Percentiles rank a stretch among this genome's conserved stretches.
Conservation (phyloP, 1,139 yeast species). For the Geotrichum cucujoidarum region DNA sequence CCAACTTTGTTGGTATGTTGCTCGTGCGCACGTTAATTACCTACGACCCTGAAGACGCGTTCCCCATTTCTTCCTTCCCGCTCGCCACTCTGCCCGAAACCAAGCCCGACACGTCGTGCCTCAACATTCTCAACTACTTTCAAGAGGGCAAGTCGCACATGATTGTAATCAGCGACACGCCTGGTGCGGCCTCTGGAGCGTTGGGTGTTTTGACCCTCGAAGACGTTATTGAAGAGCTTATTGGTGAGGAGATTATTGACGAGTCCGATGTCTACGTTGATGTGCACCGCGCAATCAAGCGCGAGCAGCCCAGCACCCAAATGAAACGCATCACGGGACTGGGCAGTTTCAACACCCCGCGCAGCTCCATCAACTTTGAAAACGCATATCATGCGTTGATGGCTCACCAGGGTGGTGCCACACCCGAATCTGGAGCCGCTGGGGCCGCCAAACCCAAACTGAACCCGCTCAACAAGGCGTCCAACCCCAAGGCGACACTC, state of each 20-base stretch:
- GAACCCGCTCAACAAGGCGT: slow-evolving; percentile 59
- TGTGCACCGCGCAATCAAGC: slow-evolving; percentile 76
- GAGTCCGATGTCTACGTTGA: slow-evolving; percentile 95
- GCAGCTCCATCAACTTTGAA: slow-evolving; percentile 28
- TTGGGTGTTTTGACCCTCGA: slow-evolving; percentile 88
- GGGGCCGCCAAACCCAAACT: slow-evolving; percentile 27
- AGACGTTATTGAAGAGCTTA: slow-evolving; percentile 94
- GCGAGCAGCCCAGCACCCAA: slow-evolving; percentile 70
- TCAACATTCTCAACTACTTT: slow-evolving; percentile 88
- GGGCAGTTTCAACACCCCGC: slow-evolving; percentile 20
- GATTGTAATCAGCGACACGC: slow-evolving; percentile 84
- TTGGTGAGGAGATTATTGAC: slow-evolving; percentile 96
- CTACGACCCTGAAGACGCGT: slow-evolving; percentile 93
- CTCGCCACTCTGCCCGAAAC: slow-evolving; percentile 96
- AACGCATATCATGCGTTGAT: slow-evolving; percentile 24
- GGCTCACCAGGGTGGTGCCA: slow-evolving; percentile 5
- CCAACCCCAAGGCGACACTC: slow-evolving; percentile 74
- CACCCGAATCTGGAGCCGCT: neutral
- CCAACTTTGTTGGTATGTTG: slow-evolving; percentile 91
- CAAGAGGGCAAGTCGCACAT: slow-evolving; percentile 97
- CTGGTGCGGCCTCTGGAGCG: slow-evolving; percentile 86
- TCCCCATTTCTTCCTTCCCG: slow-evolving; percentile 90
- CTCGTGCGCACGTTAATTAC: slow-evolving; percentile 87
- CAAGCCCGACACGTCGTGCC: slow-evolving; percentile 82
- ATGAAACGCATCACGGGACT: slow-evolving; percentile 55